A percentile compares a stretch with the other conserved stretches of the same genome.
Conservation (phyloP, 306 rosid genomes). For the Cicer chorassanicum region DNA sequence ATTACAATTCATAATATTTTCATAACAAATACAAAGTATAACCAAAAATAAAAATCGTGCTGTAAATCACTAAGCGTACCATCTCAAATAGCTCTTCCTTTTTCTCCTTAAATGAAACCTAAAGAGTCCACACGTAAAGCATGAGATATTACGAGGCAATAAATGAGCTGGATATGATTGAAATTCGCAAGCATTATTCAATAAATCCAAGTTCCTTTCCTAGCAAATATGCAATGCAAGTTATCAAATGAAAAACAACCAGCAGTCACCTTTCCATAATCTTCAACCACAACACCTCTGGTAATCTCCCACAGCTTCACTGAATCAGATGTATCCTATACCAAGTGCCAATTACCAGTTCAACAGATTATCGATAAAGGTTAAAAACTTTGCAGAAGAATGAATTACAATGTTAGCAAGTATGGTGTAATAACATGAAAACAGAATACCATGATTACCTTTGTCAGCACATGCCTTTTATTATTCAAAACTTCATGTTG, state of each 20-base stretch:
- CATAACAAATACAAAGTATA: conserved; percentile 10
- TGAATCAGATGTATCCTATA: conserved; percentile 88
- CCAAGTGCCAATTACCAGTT: conserved; percentile 41
- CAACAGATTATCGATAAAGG: conserved; percentile 32
- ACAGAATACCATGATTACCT: conserved; percentile 62
- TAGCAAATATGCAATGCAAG: conserved; percentile 40
- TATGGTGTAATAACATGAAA: conserved; percentile 23
- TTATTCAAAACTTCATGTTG: conserved; percentile 94
- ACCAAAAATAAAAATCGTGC: conserved; percentile 6
- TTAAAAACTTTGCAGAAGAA: conserved; percentile 29
- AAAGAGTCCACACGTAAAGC: conserved; percentile 48
- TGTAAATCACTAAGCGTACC: conserved; percentile 58
- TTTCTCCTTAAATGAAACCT: conserved; percentile 93
- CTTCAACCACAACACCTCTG: conserved; percentile 80
- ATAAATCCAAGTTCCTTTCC: conserved; percentile 15
- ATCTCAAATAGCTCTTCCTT: conserved; percentile 93
- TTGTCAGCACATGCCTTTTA: conserved; percentile 92
- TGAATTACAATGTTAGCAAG: conserved; percentile 26
- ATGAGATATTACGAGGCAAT: conserved; percentile 28
- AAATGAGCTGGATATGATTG: conserved; percentile 42
- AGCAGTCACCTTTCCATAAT: conserved; percentile 84
- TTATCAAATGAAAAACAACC: conserved; percentile 42
- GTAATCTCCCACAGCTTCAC: conserved; percentile 99
- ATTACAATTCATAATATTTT: conserved; percentile 8
- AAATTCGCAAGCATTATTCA: conserved; percentile 42